These are phyloP conservation scores for Leccinum variicolor DNA, from an alignment of 768 basidiomycete species.

Conservation along the genomic window DNA sequence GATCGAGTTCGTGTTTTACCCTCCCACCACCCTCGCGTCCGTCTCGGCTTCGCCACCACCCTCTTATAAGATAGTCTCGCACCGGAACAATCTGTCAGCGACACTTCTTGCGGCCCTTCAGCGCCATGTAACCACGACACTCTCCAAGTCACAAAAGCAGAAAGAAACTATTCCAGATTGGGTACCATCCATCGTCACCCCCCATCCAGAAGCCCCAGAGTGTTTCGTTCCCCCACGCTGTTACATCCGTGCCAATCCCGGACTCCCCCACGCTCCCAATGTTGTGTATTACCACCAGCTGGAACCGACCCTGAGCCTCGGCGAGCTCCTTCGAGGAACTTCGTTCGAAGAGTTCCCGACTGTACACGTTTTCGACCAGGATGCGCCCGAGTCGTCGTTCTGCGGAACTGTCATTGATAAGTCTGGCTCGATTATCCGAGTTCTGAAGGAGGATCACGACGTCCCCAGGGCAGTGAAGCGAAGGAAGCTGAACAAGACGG, in stretches of 20 bases:
- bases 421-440: slow-evolving; percentile 36
- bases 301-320: slow-evolving; percentile 47
- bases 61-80: slow-evolving; percentile 56
- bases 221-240: slow-evolving; percentile 56
- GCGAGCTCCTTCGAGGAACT: slow-evolving; percentile 49
- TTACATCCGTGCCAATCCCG: slow-evolving; percentile 49
- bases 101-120: slow-evolving; percentile 52
- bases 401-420: slow-evolving; percentile 56
- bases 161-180: slow-evolving; percentile 52
- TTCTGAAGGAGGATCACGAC: slow-evolving; percentile 7
- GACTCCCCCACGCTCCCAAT: slow-evolving; percentile 24
- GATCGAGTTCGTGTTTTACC: slow-evolving; percentile 68
- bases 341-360: slow-evolving; percentile 83
- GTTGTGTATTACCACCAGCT: slow-evolving; percentile 52
- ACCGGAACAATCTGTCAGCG: slow-evolving; percentile 51
- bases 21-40: slow-evolving; percentile 43
- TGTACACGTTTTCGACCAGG: slow-evolving; percentile 68
- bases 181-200: slow-evolving; percentile 50
- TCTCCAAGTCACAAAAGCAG: slow-evolving; percentile 37
- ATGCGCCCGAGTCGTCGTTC: slow-evolving; percentile 42
- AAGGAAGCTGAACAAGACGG: slow-evolving; percentile 49
- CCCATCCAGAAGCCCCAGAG: slow-evolving; percentile 54
- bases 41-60: slow-evolving; percentile 34
- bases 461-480: slow-evolving; percentile 47
- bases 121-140: slow-evolving; percentile 33